Percentiles rank a stretch among this genome's conserved stretches.
phyloP scores from a whole-genome alignment of 495 filamentous ascomycete species.

The Xylona heveae region DNA sequence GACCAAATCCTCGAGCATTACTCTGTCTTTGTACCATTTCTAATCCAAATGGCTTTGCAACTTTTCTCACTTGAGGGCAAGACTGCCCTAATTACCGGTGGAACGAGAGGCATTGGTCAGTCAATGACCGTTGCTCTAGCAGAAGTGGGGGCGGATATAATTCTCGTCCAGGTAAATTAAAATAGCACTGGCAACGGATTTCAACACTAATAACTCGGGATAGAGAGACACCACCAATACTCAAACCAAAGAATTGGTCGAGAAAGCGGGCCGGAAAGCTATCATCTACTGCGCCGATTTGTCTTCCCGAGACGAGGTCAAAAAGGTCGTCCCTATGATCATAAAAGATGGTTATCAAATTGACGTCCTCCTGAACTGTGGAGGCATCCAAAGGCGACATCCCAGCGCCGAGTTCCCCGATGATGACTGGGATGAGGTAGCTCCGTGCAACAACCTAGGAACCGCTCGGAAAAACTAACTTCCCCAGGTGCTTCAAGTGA shows the following conservation, averaged over 20 bases:
- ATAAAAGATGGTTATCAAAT: constrained; percentile 35
- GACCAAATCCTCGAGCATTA: too few relatives aligned
- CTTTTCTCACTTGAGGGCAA: constrained; percentile 20
- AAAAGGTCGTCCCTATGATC: constrained; percentile 35
- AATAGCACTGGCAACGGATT: neutral
- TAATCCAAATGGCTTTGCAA: too few relatives aligned
- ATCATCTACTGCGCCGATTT: constrained; percentile 55
- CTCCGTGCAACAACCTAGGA: constrained; percentile 2
- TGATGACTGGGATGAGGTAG: constrained; percentile 56
- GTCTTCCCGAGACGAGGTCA: constrained; percentile 34
- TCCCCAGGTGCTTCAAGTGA: constrained; percentile 53
- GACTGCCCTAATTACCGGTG: constrained; percentile 72
- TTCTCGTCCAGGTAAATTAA: constrained; percentile 32
- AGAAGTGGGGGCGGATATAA: constrained; percentile 65
- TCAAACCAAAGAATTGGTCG: constrained; percentile 38
- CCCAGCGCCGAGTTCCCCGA: constrained; percentile 59
- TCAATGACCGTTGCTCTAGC: constrained; percentile 64
- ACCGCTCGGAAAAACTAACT: neutral
- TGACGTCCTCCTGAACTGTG: constrained; percentile 66
- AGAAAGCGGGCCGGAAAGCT: constrained; percentile 41
- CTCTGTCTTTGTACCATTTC: too few relatives aligned
- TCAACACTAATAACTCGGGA: constrained; percentile 2
- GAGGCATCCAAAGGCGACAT: constrained; percentile 67
- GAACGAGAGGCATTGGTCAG: constrained; percentile 73
- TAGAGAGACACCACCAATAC: constrained; percentile 45